These are phyloP conservation scores for Didymella pomorum DNA, from an alignment of 2,329 filamentous ascomycete species.

Conservation along the genomic window DNA sequence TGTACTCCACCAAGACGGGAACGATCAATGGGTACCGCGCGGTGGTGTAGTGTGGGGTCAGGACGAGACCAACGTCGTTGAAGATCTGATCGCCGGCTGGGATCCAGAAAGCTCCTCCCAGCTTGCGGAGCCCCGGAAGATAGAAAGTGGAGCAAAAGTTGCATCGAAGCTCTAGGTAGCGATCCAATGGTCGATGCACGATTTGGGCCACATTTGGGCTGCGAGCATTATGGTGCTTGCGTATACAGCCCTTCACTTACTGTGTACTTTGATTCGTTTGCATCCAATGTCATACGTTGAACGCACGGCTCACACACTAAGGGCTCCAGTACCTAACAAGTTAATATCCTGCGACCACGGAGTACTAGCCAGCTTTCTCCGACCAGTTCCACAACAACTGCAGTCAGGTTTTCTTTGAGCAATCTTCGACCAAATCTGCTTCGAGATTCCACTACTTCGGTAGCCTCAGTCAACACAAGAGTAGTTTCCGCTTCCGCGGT, in stretches of 20 bases:
- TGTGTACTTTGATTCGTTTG: neutral
- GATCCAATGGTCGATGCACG: neutral
- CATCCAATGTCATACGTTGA: neutral
- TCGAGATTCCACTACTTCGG: too few relatives aligned
- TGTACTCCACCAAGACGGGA: constrained; percentile 26
- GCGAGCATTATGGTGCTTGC: neutral
- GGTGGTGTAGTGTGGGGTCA: constrained; percentile 47
- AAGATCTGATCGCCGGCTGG: constrained; percentile 48
- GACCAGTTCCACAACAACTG: too few relatives aligned
- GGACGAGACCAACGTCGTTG: constrained; percentile 45
- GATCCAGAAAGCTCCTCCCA: constrained; percentile 6
- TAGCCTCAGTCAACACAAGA: neutral
- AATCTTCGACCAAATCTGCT: too few relatives aligned
- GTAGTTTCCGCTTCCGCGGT: neutral
- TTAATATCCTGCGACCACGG: neutral
- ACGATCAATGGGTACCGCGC: constrained; percentile 25
- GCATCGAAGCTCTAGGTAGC: neutral
- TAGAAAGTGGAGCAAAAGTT: too few relatives aligned
- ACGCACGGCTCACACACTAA: neutral
- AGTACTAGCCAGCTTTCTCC: neutral
- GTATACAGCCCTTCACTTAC: neutral
- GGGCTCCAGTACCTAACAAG: neutral
- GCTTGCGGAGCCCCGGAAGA: constrained; percentile 10
- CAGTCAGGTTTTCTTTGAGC: too few relatives aligned
- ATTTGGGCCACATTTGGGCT: neutral